These are phyloP conservation scores for Hypholoma fasciculare DNA, from an alignment of 768 basidiomycete species.

Conservation along the genomic window DNA sequence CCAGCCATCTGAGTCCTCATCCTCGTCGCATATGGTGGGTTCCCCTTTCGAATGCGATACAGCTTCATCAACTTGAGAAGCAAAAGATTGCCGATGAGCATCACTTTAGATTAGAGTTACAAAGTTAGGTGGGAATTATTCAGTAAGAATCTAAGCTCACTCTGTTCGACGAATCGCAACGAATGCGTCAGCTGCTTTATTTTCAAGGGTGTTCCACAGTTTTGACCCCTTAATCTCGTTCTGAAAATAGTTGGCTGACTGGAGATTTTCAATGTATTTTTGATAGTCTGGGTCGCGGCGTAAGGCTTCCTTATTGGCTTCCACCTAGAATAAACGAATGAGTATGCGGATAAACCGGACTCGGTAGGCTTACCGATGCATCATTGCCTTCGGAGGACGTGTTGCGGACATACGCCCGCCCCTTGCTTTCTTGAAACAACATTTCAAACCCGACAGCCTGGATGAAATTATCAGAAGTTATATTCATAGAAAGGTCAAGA, in stretches of 20 bases:
- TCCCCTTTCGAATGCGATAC: slow-evolving; percentile 42
- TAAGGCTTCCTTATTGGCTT: slow-evolving; percentile 69
- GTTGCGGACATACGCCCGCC: slow-evolving; percentile 41
- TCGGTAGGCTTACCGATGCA: slow-evolving; percentile 46
- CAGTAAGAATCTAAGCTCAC: slow-evolving; percentile 44
- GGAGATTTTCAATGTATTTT: slow-evolving; percentile 69
- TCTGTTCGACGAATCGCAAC: slow-evolving; percentile 60
- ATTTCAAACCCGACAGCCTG: slow-evolving; percentile 97
- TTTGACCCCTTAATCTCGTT: slow-evolving; percentile 76
- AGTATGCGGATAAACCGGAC: neutral
- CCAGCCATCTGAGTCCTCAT: slow-evolving; percentile 85
- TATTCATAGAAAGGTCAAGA: neutral
- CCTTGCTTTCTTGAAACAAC: slow-evolving; percentile 84
- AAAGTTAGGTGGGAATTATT: no score
- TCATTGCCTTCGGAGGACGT: slow-evolving; percentile 33
- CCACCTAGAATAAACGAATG: slow-evolving; percentile 37
- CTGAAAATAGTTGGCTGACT: slow-evolving; percentile 72
- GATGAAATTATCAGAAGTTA: slow-evolving; percentile 6
- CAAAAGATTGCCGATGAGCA: slow-evolving; percentile 72
- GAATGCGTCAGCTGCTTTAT: slow-evolving; percentile 68
- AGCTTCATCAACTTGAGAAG: slow-evolving; percentile 67
- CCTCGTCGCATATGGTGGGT: slow-evolving; percentile 21
- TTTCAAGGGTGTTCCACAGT: slow-evolving; percentile 73
- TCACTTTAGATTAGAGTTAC: slow-evolving; percentile 34
- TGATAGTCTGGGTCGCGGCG: slow-evolving; percentile 65